Evolutionary conservation across 2,329 filamentous ascomycete genomes (phyloP).

Genomic region (Emergomyces pasteurianus): DNA sequence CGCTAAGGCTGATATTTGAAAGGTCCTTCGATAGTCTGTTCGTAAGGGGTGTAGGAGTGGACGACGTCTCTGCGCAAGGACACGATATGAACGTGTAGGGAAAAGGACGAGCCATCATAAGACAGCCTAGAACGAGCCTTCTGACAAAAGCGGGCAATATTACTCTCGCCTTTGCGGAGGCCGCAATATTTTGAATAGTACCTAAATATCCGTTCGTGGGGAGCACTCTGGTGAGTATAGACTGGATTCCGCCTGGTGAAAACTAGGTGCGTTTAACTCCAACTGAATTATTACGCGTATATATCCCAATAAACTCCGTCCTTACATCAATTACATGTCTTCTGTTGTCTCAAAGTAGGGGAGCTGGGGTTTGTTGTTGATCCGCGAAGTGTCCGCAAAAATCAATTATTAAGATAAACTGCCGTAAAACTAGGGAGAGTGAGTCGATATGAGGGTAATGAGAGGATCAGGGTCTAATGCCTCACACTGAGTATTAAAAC

Average conservation of each 20-base stretch:
- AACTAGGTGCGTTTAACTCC: too few relatives aligned
- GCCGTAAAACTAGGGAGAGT: background rate
- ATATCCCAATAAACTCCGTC: background rate
- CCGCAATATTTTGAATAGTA: background rate
- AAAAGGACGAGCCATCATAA: conserved; percentile 15
- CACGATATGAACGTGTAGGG: conserved; percentile 15
- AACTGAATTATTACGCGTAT: background rate
- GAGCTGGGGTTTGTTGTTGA: background rate
- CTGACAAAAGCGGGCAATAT: background rate
- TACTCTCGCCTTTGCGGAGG: background rate
- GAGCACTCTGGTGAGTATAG: background rate
- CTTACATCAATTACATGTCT: background rate
- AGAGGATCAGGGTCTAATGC: background rate
- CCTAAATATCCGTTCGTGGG: background rate
- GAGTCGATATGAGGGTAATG: background rate
- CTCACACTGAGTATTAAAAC: background rate
- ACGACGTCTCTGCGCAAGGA: conserved; percentile 11
- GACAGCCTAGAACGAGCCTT: background rate
- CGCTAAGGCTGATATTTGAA: conserved; percentile 8
- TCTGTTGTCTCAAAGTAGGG: background rate
- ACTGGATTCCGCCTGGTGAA: background rate
- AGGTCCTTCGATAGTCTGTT: conserved; percentile 12
- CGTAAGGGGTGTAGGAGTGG: conserved; percentile 1
- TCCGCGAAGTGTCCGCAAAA: background rate
- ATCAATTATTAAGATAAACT: background rate